Evolutionary conservation across 1,284 basidiomycete species (phyloP), one percentile per base, ranked within the genome.

Genomic region (Marasmius fiardii): DNA sequence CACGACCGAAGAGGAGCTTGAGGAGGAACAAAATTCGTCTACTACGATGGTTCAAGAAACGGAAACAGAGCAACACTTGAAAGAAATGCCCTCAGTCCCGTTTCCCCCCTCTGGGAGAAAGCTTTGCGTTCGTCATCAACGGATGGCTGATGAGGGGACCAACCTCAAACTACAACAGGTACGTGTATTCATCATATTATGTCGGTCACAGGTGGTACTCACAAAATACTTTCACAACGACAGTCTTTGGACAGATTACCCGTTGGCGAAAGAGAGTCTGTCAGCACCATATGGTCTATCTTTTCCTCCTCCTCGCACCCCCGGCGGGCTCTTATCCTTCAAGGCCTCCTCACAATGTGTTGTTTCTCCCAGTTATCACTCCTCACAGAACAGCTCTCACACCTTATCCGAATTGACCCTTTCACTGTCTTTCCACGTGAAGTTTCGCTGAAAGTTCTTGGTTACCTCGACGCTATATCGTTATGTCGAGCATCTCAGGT

Each of bases 321-420:
- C 10, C 86, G 93, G 34, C 85, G 96, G 41, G 92, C 92, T 41
- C 84, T 99, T 66, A 98, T 99, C 67, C 87, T 99, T 47, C 93
- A 94, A 66, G 96, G 96, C 31, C 83, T 99, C 58, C 86, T 99
- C 64, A 98, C 97, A n/a, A 99, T 99, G 93, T 99, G 96, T 72
- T 99, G 96, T 74, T 98, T 97, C 76, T 93, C 93, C 39, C 96
- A 98, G 67, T 87, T 99, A n/a, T 98, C 96, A 21, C 90, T 98
- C 55, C 86, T 99, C 50, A 92, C 93, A 14, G 93, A 97, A 60
- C 92, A 95, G 56, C 88, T 99, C 55, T 80, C 87, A 23, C 86
- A 92, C 61, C 88, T 98, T 60, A 98, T 97, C 69, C 89, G 96
- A 60, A 89, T 97, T 68, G 97, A 99, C 71, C 97, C 97, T 8